Evolutionary conservation across 2,329 filamentous ascomycete species (phyloP).

Genomic region (Ophiostoma piceae): DNA sequence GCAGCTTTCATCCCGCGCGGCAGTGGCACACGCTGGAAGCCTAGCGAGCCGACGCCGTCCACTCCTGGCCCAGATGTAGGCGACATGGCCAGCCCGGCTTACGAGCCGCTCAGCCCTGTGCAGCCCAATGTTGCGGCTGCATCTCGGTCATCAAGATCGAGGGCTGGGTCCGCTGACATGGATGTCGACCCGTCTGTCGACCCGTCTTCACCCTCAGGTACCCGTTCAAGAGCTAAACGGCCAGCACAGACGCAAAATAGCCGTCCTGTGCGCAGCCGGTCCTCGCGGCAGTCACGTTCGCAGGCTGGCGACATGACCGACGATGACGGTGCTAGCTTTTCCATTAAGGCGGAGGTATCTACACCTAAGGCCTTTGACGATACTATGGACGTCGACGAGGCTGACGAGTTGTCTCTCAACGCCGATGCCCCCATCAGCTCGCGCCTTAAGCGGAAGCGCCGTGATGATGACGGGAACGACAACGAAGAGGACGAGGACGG

Average conservation of each 20-base stretch:
- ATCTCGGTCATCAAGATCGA: neutral
- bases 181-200: neutral
- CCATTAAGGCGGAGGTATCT: constrained; percentile 55
- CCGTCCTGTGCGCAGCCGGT: constrained; percentile 19
- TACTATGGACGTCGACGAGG: constrained; percentile 52
- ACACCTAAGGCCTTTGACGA: constrained; percentile 51
- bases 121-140: constrained; percentile 35
- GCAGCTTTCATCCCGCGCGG: constrained; percentile 28
- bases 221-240: neutral
- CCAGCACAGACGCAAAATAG: neutral
- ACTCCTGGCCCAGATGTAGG: constrained; percentile 45
- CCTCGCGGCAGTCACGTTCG: constrained; percentile 11
- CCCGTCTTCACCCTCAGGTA: constrained; percentile 8
- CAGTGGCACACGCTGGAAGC: constrained; percentile 55
- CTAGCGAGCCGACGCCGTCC: constrained; percentile 49
- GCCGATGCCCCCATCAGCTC: constrained; percentile 25
- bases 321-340: constrained; percentile 6
- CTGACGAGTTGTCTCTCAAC: constrained; percentile 41
- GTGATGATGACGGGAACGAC: constrained; percentile 39
- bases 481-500: constrained; percentile 7
- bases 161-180: constrained; percentile 14
- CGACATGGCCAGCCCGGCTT: constrained; percentile 48
- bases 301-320: neutral
- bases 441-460: constrained; percentile 51
- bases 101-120: constrained; percentile 57